phyloP scores from a whole-genome alignment of 75 land plant species.

The Adiantum capillusveneris region DNA sequence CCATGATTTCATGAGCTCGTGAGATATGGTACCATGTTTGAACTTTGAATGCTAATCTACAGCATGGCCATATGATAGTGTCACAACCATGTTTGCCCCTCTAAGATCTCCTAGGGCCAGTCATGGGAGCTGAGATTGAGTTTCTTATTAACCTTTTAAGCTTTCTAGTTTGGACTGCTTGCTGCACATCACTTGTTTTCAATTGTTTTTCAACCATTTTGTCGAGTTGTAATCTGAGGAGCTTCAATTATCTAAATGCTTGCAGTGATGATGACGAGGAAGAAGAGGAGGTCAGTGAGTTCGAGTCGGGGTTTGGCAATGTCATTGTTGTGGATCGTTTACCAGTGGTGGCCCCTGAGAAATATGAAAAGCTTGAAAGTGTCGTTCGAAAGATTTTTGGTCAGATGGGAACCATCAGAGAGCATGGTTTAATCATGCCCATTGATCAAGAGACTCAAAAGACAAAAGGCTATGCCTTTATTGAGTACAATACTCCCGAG shows the following conservation, averaged over 20 bases:
- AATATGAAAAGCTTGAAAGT: constrained; percentile 83
- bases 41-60: no score
- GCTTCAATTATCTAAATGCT: background rate
- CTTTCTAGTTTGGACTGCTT: no score
- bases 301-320: constrained; percentile 59
- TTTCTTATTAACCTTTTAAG: no score
- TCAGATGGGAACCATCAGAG: constrained; percentile 75
- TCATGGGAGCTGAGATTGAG: no score
- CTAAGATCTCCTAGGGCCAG: no score
- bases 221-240: background rate
- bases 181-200: no score
- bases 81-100: no score
- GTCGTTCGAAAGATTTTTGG: constrained; percentile 82
- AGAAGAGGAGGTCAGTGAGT: constrained; percentile 49
- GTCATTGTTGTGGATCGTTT: constrained; percentile 76
- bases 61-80: no score
- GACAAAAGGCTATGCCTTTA: constrained; percentile 77
- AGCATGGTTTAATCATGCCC: constrained; percentile 81
- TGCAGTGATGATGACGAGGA: constrained; percentile 71
- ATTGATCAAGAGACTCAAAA: constrained; percentile 53
- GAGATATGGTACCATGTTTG: no score
- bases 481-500: constrained; percentile 79
- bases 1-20: no score
- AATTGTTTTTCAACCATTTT: no score
- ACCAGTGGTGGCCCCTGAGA: constrained; percentile 70